These are phyloP conservation scores for Nigrospora sphaerica DNA, from an alignment of 2,329 filamentous ascomycete genomes.

Conservation along the genomic window DNA sequence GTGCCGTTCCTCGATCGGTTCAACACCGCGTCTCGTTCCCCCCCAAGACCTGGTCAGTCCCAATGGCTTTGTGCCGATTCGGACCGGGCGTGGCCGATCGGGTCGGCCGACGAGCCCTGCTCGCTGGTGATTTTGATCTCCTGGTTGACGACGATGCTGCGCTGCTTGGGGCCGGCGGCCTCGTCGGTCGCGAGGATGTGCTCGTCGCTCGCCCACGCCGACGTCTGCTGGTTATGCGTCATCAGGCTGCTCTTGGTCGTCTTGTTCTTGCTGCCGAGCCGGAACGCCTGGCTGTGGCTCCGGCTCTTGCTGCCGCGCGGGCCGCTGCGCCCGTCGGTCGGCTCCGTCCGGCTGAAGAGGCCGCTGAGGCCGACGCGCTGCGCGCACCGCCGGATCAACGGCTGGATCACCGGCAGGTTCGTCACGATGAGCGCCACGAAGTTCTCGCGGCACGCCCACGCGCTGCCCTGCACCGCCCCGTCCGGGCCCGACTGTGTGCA, in stretches of 20 bases:
- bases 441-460: slow-evolving; percentile 29
- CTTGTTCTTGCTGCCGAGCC: not conserved
- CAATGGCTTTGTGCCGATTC: too few species aligned
- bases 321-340: not conserved
- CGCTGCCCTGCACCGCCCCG: slow-evolving; percentile 11
- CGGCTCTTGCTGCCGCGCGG: slow-evolving; percentile 3
- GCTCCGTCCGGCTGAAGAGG: slow-evolving; percentile 7
- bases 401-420: slow-evolving; percentile 20
- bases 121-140: too few species aligned
- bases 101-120: too few species aligned
- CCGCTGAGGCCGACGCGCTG: slow-evolving; percentile 9
- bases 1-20: too few species aligned
- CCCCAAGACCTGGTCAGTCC: too few species aligned
- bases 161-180: not conserved
- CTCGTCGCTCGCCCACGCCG: slow-evolving; percentile 11
- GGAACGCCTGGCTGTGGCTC: not conserved
- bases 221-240: not conserved
- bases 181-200: slow-evolving; percentile 3
- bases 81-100: too few species aligned
- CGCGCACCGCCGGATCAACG: slow-evolving; percentile 8
- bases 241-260: not conserved
- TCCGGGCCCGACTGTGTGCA: slow-evolving; percentile 8
- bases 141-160: too few species aligned
- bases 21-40: too few species aligned
- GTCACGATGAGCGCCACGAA: slow-evolving; percentile 30